phyloP scores from a whole-genome alignment of 139 green algal genomes.

The Picochlorum sp. region DNA sequence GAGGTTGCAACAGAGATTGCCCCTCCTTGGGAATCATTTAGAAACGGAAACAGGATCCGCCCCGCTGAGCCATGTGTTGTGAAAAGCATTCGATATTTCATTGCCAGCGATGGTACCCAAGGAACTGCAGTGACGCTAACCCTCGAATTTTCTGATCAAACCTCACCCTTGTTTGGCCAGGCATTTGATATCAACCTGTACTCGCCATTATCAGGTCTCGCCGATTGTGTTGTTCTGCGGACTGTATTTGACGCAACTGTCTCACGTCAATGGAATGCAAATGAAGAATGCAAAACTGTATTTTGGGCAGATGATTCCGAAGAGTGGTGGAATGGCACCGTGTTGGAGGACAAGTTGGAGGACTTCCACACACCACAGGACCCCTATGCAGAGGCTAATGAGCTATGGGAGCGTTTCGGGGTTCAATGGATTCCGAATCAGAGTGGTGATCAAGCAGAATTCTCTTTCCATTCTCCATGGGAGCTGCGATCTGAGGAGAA shows the following conservation, averaged over 20 bases:
- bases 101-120: constrained; percentile 26
- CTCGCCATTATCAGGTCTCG: constrained; percentile 25
- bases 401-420: constrained; percentile 41
- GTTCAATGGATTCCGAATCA: background rate
- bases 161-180: constrained; percentile 11
- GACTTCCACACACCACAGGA: constrained; percentile 15
- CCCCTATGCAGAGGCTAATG: constrained; percentile 22
- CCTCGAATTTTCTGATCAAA: constrained; percentile 13
- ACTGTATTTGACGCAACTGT: constrained; percentile 29
- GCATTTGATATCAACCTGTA: constrained; percentile 47
- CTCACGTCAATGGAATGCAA: constrained; percentile 21
- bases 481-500: constrained; percentile 26
- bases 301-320: background rate
- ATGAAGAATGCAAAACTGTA: constrained; percentile 21
- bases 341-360: constrained; percentile 6
- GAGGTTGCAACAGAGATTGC: constrained; percentile 28
- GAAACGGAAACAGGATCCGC: constrained; percentile 22
- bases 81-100: constrained; percentile 35
- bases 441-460: background rate
- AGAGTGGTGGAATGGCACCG: constrained; percentile 29
- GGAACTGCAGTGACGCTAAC: constrained; percentile 14
- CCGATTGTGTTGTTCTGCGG: constrained; percentile 51
- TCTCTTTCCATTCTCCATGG: constrained; percentile 29
- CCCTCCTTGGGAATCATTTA: constrained; percentile 29
- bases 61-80: constrained; percentile 45